phyloP scores from a whole-genome alignment of 495 filamentous ascomycete species.

The Lasiosphaeria miniovina region DNA sequence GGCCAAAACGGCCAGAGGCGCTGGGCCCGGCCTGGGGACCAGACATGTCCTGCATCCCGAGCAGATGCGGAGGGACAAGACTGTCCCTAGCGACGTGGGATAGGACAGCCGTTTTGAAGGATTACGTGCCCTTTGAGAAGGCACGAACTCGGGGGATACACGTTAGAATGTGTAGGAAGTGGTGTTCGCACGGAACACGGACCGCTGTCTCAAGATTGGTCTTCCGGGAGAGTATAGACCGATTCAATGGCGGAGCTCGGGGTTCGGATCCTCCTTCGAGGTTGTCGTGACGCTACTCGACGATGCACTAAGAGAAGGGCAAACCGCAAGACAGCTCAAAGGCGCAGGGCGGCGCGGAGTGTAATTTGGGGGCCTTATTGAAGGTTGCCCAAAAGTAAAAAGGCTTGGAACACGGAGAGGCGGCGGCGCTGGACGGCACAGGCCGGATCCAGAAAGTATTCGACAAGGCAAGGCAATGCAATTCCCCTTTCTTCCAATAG shows the following conservation, averaged over 20 bases:
- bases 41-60: constrained; percentile 85
- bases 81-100: constrained; percentile 67
- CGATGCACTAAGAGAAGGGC: neutral
- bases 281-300: neutral
- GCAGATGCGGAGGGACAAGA: constrained; percentile 72
- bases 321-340: neutral
- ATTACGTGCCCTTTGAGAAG: constrained; percentile 52
- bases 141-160: constrained; percentile 39
- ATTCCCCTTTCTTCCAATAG: constrained; percentile 4
- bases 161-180: constrained; percentile 21
- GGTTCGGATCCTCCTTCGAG: no score
- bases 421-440: constrained; percentile 6
- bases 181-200: constrained; percentile 1
- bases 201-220: neutral
- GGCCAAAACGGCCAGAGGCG: constrained; percentile 58
- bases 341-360: neutral
- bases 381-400: constrained; percentile 1
- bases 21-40: constrained; percentile 55
- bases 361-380: neutral
- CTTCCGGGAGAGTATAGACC: constrained; percentile 4
- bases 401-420: neutral
- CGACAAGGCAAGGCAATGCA: constrained; percentile 11
- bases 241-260: neutral
- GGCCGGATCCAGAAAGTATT: constrained; percentile 22
- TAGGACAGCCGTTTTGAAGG: constrained; percentile 68